These are phyloP conservation scores for Psidium guajava DNA, from an alignment of 345 rosid genomes.

Conservation along the genomic window DNA sequence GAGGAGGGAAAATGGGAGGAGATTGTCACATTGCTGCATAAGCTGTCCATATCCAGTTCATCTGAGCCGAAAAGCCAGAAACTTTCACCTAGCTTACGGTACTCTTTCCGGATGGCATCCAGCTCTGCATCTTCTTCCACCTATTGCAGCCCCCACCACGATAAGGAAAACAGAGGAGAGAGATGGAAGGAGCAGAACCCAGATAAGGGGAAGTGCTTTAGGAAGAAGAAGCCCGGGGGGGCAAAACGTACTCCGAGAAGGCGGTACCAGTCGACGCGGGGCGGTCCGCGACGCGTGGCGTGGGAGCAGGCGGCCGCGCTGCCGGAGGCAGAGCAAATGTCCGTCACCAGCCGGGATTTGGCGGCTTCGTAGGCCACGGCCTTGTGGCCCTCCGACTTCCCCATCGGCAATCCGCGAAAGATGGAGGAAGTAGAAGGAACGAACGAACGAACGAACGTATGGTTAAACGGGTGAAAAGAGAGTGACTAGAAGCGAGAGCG, in stretches of 20 bases:
- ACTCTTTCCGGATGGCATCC: constrained; percentile 51
- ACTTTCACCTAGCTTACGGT: constrained; percentile 56
- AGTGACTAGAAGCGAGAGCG: background rate
- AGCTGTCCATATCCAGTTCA: background rate
- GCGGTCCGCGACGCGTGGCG: background rate
- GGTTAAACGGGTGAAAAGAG: background rate
- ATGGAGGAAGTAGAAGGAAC: background rate
- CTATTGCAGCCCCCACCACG: constrained; percentile 24
- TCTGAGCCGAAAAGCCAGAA: background rate
- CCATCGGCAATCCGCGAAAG: background rate
- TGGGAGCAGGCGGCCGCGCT: background rate
- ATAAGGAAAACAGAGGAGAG: background rate
- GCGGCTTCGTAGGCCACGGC: background rate
- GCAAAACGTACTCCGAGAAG: background rate
- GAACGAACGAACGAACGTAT: background rate
- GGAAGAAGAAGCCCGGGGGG: background rate
- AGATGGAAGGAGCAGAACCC: background rate
- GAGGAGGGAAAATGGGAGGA: background rate
- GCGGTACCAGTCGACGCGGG: background rate
- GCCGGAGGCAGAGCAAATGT: background rate
- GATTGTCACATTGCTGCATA: background rate
- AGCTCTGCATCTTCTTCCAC: constrained; percentile 58
- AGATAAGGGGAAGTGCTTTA: background rate
- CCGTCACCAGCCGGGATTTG: background rate
- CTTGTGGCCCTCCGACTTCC: background rate